phyloP scores from a whole-genome alignment of 352 stramenopile genomes.

The Globisporangium viniferum region DNA sequence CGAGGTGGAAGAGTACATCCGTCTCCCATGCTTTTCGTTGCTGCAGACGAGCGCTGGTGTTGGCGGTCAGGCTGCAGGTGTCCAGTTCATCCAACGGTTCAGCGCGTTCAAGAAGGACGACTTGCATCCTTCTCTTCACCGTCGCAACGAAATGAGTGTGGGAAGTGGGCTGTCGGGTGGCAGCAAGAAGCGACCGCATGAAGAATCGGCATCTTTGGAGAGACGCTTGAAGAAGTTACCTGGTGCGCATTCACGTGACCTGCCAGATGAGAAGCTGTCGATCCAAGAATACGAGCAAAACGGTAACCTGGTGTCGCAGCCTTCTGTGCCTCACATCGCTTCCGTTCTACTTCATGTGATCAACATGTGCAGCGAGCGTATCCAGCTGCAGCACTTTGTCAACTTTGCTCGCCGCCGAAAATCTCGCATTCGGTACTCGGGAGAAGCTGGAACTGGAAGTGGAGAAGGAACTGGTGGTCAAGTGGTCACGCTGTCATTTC shows the following conservation, averaged over 20 bases:
- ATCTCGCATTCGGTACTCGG: conserved; percentile 81
- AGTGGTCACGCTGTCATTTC: conserved; percentile 84
- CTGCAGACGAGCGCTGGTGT: conserved; percentile 66
- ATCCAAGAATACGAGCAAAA: conserved; percentile 18
- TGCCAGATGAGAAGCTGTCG: conserved; percentile 10
- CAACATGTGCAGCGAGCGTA: conserved; percentile 80
- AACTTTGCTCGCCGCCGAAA: conserved; percentile 83
- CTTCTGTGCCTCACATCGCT: conserved; percentile 63
- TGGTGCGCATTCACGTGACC: conserved; percentile 21
- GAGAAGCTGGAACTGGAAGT: conserved; percentile 57
- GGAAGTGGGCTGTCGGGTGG: conserved; percentile 13
- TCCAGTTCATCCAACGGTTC: conserved; percentile 86
- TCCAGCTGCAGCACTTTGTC: conserved; percentile 85
- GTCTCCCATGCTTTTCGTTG: conserved; percentile 78
- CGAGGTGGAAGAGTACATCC: conserved; percentile 63
- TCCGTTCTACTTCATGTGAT: conserved; percentile 81
- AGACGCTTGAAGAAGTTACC: conserved; percentile 33
- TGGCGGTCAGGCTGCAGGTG: conserved; percentile 54
- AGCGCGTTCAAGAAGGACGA: conserved; percentile 76
- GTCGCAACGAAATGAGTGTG: conserved; percentile 37
- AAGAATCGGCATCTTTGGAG: conserved; percentile 33
- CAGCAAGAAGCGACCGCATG: conserved; percentile 23
- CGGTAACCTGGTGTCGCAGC: conserved; percentile 20
- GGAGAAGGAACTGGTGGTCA: conserved; percentile 67
- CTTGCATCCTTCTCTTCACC: conserved; percentile 55